phyloP scores from a whole-genome alignment of 371 early-diverging fungal genomes.

The Saksenaea vasiformis region DNA sequence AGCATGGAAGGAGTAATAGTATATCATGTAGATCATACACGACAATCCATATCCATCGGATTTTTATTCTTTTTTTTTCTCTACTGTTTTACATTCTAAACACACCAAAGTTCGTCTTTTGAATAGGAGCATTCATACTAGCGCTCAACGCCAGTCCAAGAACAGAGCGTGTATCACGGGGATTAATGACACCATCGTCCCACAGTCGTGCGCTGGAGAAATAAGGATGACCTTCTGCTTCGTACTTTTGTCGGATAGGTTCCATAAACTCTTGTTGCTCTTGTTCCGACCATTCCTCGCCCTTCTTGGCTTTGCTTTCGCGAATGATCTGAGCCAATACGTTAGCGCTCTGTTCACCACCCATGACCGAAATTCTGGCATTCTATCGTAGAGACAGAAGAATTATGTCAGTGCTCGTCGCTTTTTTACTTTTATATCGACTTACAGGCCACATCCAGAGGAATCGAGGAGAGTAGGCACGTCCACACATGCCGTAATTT shows the following conservation, averaged over 20 bases:
- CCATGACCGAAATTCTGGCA: slow-evolving; percentile 97
- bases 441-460: slow-evolving; percentile 97
- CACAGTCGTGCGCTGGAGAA: slow-evolving; percentile 87
- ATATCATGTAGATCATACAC: too few relatives aligned
- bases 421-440: slow-evolving; percentile 15
- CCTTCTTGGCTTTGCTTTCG: slow-evolving; percentile 84
- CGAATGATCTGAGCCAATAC: slow-evolving; percentile 90
- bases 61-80: neutral
- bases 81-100: slow-evolving; percentile 89
- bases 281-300: slow-evolving; percentile 71
- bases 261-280: slow-evolving; percentile 83
- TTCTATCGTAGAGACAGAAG: slow-evolving; percentile 40
- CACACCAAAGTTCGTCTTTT: slow-evolving; percentile 87
- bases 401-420: neutral
- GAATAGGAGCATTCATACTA: slow-evolving; percentile 77
- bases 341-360: slow-evolving; percentile 97
- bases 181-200: slow-evolving; percentile 98
- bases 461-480: slow-evolving; percentile 95
- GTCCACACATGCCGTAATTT: slow-evolving; percentile 99
- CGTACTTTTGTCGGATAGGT: slow-evolving; percentile 87
- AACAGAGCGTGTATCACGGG: slow-evolving; percentile 87
- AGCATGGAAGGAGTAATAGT: too few relatives aligned
- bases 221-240: slow-evolving; percentile 96
- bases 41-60: too few relatives aligned
- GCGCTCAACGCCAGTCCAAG: slow-evolving; percentile 90